Evolutionary conservation across 768 basidiomycete species (phyloP), one percentile per base, ranked within the genome.

Genomic region (Mycena rosella): DNA sequence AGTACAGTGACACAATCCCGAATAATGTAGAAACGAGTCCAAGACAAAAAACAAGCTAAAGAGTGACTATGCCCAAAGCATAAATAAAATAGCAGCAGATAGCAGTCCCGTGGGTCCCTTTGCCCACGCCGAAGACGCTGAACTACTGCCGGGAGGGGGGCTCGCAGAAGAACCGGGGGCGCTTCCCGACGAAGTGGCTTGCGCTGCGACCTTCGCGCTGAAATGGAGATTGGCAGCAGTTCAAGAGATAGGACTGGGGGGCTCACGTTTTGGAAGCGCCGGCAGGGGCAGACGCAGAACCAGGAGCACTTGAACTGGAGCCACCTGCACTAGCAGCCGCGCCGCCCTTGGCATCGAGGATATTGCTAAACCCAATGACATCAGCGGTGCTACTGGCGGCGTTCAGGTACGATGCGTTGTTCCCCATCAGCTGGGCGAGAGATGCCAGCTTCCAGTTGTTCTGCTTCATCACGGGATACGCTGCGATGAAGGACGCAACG

Each of bases 371-470:
- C 5, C 17, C 17, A 17, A 20, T 47, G 40, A 68, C 62, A 2
- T 56, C 18, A 42, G 57, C 27, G 26, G 24, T 17, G 40, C 30
- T 60, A 74, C 78, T 72, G 27, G 74, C 72, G 3, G 86, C 79
- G 71, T 89, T 88, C 73, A 83, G 84, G 66, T 88, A 89, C 22
- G 78, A 65, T 22, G 76, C 74, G 51, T 82, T 80, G 32, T 77
- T 72, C 15, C 76, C 82, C 20, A 83, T 74, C 61, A 86, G 69
- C 47, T 76, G 74, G 18, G 89, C 85, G 55, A 92, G 81, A 48
- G 89, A 90, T 40, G 81, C 79, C 26, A 89, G 80, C 38, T 85
- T 84, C 96, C 96, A 98, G 11, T 89, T 90, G 71, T 90, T 88
- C 9, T 82, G 70, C 68, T 82, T 79, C 77, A 96, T 89, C 34